These are phyloP conservation scores for Neonectria magnoliae DNA, from an alignment of 2,329 filamentous ascomycete genomes.

Conservation along the genomic window DNA sequence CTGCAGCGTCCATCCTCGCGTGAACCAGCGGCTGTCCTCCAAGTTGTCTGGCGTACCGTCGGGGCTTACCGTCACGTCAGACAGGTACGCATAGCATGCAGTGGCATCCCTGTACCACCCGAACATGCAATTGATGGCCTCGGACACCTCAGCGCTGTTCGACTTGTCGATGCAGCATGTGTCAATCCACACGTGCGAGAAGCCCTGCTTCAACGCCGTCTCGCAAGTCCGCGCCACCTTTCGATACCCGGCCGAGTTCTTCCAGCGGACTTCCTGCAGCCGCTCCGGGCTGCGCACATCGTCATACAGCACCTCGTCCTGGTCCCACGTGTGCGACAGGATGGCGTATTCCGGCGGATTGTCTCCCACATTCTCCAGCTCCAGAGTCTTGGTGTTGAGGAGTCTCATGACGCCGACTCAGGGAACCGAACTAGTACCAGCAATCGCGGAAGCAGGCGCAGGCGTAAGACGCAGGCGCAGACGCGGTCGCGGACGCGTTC, in stretches of 20 bases:
- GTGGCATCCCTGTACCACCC: constrained; percentile 38
- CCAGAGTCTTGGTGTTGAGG: constrained; percentile 41
- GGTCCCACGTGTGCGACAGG: constrained; percentile 42
- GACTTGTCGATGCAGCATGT: constrained; percentile 43
- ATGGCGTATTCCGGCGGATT: constrained; percentile 37
- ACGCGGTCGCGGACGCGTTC: constrained; percentile 13
- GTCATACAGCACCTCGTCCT: constrained; percentile 38
- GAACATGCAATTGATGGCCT: constrained; percentile 43
- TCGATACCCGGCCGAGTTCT: constrained; percentile 34
- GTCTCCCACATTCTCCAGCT: constrained; percentile 35
- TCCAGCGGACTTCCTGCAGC: constrained; percentile 32
- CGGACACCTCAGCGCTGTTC: constrained; percentile 40
- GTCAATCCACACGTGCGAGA: constrained; percentile 40
- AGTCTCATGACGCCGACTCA: constrained; percentile 36
- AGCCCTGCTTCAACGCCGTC: constrained; percentile 34
- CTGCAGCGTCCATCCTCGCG: constrained; percentile 40
- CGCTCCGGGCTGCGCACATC: constrained; percentile 35
- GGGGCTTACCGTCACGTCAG: constrained; percentile 32
- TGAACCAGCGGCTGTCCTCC: constrained; percentile 40
- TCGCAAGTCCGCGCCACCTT: constrained; percentile 39
- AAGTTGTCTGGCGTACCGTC: constrained; percentile 28
- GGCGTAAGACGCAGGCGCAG: background rate
- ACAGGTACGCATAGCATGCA: constrained; percentile 38
- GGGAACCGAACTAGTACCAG: background rate
- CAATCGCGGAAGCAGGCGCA: background rate